A percentile compares a stretch with the other conserved stretches of the same genome.
phyloP scores from a whole-genome alignment of 495 filamentous ascomycete genomes.

The Aspergillus indologenus region DNA sequence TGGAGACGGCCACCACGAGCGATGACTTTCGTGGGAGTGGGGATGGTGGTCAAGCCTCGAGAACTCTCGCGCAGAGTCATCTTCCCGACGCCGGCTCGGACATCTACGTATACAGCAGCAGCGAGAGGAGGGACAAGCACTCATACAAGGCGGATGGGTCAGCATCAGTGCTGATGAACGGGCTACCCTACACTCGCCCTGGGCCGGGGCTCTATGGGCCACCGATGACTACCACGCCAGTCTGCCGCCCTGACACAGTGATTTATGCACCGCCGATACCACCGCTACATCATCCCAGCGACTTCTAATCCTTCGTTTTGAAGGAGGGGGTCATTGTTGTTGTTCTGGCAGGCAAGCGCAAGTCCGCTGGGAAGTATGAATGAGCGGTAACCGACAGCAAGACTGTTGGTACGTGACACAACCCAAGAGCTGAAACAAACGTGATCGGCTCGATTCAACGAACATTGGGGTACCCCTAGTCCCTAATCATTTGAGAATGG shows the following conservation, averaged over 20 bases:
- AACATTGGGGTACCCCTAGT: neutral
- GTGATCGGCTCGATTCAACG: neutral
- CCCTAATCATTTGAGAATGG: neutral
- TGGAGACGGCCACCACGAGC: constrained; percentile 21
- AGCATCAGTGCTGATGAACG: constrained; percentile 31
- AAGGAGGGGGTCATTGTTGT: neutral
- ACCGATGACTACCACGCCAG: constrained; percentile 9
- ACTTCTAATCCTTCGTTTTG: constrained; percentile 11
- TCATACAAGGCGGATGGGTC: constrained; percentile 16
- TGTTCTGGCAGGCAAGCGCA: too few species aligned
- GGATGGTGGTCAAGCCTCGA: constrained; percentile 15
- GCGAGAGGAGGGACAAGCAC: constrained; percentile 25
- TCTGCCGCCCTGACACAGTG: constrained; percentile 19
- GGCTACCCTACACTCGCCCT: constrained; percentile 35
- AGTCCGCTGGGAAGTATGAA: neutral
- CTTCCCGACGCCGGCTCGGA: constrained; percentile 26
- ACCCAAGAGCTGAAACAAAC: neutral
- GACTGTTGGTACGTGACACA: neutral
- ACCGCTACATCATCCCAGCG: constrained; percentile 28
- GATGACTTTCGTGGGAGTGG: constrained; percentile 22
- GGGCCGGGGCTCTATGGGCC: constrained; percentile 22
- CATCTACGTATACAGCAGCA: constrained; percentile 37
- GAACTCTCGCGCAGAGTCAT: constrained; percentile 24
- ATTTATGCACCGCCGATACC: constrained; percentile 26
- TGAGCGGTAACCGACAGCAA: neutral